Evolutionary conservation across 768 basidiomycete species (phyloP).

Genomic region (Pilatotrama ljubarskyi): DNA sequence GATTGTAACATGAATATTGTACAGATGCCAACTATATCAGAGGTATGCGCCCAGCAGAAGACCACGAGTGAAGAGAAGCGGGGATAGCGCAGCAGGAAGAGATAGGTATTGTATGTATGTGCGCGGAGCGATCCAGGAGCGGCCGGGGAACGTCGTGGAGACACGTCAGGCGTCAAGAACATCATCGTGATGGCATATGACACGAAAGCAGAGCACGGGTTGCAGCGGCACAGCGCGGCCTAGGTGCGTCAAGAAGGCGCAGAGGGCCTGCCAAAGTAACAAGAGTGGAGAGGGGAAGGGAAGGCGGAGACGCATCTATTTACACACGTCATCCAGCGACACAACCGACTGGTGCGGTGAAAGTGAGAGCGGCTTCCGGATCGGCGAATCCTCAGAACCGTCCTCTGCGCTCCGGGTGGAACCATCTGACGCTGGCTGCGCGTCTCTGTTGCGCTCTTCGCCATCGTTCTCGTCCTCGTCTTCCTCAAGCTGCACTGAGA

Average conservation of each 20-base stretch:
- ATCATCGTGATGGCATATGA: background rate
- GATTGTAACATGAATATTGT: constrained; percentile 20
- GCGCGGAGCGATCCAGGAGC: background rate
- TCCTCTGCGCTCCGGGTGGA: background rate
- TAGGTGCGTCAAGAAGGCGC: background rate
- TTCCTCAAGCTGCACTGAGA: constrained; percentile 27
- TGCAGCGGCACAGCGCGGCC: background rate
- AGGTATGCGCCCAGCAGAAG: constrained; percentile 16
- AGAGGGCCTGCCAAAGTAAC: background rate
- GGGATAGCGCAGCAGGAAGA: background rate
- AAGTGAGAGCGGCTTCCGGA: constrained; percentile 15
- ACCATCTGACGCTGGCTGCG: too few species aligned
- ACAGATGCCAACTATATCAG: constrained; percentile 19
- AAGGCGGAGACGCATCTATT: background rate
- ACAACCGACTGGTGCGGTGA: constrained; percentile 12
- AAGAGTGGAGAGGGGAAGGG: background rate
- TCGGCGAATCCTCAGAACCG: background rate
- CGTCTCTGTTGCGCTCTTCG: background rate
- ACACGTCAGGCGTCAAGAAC: constrained; percentile 3
- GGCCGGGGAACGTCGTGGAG: constrained; percentile 3
- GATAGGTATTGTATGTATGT: background rate
- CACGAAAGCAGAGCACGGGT: background rate
- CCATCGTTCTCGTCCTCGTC: constrained; percentile 7
- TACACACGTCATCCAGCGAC: constrained; percentile 20
- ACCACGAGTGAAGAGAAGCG: constrained; percentile 1